Conservation (phyloP, 768 basidiomycete genomes). For the Botryobasidium botryosum region DNA sequence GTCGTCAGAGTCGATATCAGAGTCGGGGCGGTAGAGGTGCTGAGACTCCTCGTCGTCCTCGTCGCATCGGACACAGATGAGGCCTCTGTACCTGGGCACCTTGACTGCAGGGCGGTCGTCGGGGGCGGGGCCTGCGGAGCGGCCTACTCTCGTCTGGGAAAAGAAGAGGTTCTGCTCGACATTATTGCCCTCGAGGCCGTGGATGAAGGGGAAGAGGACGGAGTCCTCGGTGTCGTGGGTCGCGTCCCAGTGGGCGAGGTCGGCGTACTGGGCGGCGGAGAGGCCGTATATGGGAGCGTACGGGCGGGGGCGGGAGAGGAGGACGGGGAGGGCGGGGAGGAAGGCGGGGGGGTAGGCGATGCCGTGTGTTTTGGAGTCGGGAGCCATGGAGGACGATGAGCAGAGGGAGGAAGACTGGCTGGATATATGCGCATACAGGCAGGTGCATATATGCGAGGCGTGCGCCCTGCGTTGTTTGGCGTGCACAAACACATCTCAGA, state of each 20-base stretch:
- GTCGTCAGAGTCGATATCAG: neutral
- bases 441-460: too few relatives aligned
- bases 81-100: conserved; percentile 43
- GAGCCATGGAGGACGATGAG: neutral
- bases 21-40: conserved; percentile 9
- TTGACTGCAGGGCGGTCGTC: conserved; percentile 8
- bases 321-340: conserved; percentile 17
- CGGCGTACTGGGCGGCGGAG: conserved; percentile 33
- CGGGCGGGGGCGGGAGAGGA: conserved; percentile 23
- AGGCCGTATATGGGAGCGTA: conserved; percentile 28
- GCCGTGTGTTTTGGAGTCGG: conserved; percentile 9
- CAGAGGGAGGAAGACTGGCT: neutral
- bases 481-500: too few relatives aligned
- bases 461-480: too few relatives aligned
- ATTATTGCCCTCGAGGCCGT: conserved; percentile 72
- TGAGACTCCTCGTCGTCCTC: conserved; percentile 35
- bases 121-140: conserved; percentile 16
- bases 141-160: conserved; percentile 14
- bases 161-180: conserved; percentile 72
- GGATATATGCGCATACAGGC: neutral
- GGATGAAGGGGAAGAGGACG: conserved; percentile 76
- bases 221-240: conserved; percentile 60
- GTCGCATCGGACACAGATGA: conserved; percentile 69
- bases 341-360: conserved; percentile 15
- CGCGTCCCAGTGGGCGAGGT: conserved; percentile 44